Evolutionary conservation across 2,329 filamentous ascomycete species (phyloP), one percentile per base, ranked within the genome.

Genomic region (Cadophora sp.): DNA sequence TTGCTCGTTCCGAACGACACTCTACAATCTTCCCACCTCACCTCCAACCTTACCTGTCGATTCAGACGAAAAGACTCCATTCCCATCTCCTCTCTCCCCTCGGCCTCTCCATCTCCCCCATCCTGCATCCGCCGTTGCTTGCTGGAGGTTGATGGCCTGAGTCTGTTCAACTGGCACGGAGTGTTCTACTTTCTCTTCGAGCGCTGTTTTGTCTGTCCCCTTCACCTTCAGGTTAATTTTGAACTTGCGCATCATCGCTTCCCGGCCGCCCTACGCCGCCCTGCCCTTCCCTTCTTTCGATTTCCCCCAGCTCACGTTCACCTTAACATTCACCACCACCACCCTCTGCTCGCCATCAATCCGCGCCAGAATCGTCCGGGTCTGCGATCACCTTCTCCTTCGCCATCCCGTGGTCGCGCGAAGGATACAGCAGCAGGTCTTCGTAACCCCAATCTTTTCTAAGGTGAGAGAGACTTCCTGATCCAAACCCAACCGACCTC

Each of bases 401-500:
- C 51, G 47, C 65, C 66, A 61, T 63, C 59, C 59, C 55, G 66
- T 41, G 51, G 59, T 64, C 56, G 66, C 33, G 64, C 64, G 65
- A 64, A 64, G 69, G 62, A 65, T 43, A 62, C n/a, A 66, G 63
- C 64, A 61, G 68, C 66, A 65, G 53, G 59, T 45, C 64, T 59
- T 66, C 41, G 45, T 55, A 63, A 62, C 59, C 68, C 60, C 64
- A 68, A 66, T 72, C 55, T 70, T 70, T 69, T 70, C 69, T 70
- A 69, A 75, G 73, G 74, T 76, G 68, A 75, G 75, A 75, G 68
- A 75, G 75, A 75, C 71, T 64, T 59, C 66, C 62, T 59, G 55
- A 67, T 58, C 36, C 36, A 58, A 56, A 58, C 55, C 55, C 68
- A 61, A 39, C 69, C 70, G 73, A 72, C 73, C 71, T 72, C 70